Evolutionary conservation across 2,329 filamentous ascomycete species (phyloP).

Genomic region (Cercospora sp.): DNA sequence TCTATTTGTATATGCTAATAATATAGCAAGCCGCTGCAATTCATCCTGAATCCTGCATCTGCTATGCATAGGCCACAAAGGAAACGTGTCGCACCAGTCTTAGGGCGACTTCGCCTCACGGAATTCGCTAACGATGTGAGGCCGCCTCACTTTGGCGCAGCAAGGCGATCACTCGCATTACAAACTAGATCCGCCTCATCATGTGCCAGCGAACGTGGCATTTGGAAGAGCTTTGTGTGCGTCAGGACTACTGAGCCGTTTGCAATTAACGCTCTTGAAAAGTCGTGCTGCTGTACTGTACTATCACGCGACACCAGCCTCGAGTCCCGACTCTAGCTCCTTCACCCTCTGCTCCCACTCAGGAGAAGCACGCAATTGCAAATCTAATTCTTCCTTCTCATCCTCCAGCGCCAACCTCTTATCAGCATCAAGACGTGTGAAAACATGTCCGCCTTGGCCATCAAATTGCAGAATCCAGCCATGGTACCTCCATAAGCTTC

Average conservation of each 20-base stretch:
- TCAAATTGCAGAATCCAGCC: slow-evolving; percentile 94
- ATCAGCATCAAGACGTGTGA: slow-evolving; percentile 86
- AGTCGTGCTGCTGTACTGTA: not conserved
- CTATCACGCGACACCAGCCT: slow-evolving; percentile 30
- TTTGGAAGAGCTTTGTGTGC: not conserved
- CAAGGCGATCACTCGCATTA: not conserved
- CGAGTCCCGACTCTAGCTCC: slow-evolving; percentile 64
- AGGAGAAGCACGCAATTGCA: slow-evolving; percentile 79
- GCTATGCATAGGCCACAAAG: not conserved
- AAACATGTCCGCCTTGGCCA: slow-evolving; percentile 87
- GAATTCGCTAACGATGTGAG: not conserved
- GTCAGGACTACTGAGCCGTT: too few species aligned
- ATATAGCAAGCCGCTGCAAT: not conserved
- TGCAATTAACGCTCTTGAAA: not conserved
- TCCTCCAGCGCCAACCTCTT: slow-evolving; percentile 83
- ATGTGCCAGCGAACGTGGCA: not conserved
- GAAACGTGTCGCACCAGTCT: not conserved
- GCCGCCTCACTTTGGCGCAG: slow-evolving; percentile 4
- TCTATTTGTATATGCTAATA: not conserved
- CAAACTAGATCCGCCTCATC: not conserved
- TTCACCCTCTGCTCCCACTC: slow-evolving; percentile 82
- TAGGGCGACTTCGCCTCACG: not conserved
- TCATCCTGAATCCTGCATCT: not conserved
- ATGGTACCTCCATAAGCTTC: slow-evolving; percentile 96
- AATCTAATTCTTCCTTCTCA: slow-evolving; percentile 90